Evolutionary conservation across 768 basidiomycete species (phyloP), one percentile per base, ranked within the genome.

Genomic region (Mycena kentingensis): DNA sequence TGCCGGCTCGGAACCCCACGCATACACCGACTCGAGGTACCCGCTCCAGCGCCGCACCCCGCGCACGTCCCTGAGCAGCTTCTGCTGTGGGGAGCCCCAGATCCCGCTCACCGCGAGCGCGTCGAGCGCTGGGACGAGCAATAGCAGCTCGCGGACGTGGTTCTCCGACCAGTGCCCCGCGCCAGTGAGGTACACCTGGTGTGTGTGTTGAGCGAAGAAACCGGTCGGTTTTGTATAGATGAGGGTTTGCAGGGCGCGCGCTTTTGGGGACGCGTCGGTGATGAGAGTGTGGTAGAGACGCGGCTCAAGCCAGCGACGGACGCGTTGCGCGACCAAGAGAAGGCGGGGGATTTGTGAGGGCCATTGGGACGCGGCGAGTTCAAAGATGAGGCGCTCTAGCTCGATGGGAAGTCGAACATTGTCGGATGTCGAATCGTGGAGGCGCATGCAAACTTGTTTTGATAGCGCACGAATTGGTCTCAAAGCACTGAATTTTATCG

Each of bases 191-290:
- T 27, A 48, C 12, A 56, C 8, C 22, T 56, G 48, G 31, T 38
- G 38, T n/a, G 51, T 46, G 45, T 26, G 22, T 16, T 31, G 11
- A 10, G 5, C 12, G 34, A 56, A 56, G 49, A 56, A 56, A 27
- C 46, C 34, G 19, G 49, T 15, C 16, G 38, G 44, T 46, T 56
- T 56, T 7, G 46, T 46, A 4, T 34, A 21, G 29, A 51, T 56
- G 27, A 34, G 36, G 3, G 16, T 37, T 21, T 28, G 15, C 21
- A 51, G 15, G 16, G 45, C 38, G 41, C 8, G 41, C 11, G 22
- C 41, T 3, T n/a, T n/a, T 16, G 19, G 11, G 29, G 28, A 25
- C 10, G 12, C 19, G 37, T 27, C 6, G 8, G 16, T 26, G 16
- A 36, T 37, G 24, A 29, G 4, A 12, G 49, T 38, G 12, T 32